These are phyloP conservation scores for Salix brachista DNA, from an alignment of 345 rosid species.

Conservation along the genomic window DNA sequence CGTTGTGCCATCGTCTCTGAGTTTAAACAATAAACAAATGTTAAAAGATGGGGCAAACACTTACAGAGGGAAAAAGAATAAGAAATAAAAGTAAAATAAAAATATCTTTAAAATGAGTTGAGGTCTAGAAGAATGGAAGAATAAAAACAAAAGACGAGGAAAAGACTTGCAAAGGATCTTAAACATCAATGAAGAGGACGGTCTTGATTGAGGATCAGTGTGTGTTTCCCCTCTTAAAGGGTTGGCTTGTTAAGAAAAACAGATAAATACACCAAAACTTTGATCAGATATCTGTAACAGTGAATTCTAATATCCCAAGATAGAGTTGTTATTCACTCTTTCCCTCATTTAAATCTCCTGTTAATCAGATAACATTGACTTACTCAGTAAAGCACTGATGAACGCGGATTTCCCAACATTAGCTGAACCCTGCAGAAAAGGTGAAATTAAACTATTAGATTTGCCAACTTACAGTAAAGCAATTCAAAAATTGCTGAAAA, in stretches of 20 bases:
- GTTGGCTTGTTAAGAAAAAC: neutral
- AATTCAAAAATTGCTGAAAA: conserved; percentile 2
- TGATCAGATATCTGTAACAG: neutral
- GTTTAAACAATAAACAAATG: neutral
- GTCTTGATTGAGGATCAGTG: neutral
- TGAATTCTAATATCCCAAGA: neutral
- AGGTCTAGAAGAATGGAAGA: neutral
- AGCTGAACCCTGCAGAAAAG: conserved; percentile 70
- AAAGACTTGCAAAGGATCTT: neutral
- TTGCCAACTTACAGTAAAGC: neutral
- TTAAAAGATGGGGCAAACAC: conserved; percentile 4
- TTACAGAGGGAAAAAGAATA: neutral
- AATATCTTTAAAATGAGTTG: neutral
- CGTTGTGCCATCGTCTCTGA: conserved; percentile 74
- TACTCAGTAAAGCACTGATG: conserved; percentile 85
- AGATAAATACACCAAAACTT: neutral
- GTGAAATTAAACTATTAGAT: conserved; percentile 8
- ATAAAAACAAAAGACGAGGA: neutral
- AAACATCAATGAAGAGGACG: neutral
- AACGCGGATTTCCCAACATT: conserved; percentile 99
- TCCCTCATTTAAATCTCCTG: neutral
- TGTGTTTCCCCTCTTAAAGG: neutral
- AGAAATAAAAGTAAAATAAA: too few relatives aligned
- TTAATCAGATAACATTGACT: conserved; percentile 27
- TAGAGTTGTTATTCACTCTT: neutral